phyloP scores from a whole-genome alignment of 495 filamentous ascomycete species.

The Amniculicola lignicola region DNA sequence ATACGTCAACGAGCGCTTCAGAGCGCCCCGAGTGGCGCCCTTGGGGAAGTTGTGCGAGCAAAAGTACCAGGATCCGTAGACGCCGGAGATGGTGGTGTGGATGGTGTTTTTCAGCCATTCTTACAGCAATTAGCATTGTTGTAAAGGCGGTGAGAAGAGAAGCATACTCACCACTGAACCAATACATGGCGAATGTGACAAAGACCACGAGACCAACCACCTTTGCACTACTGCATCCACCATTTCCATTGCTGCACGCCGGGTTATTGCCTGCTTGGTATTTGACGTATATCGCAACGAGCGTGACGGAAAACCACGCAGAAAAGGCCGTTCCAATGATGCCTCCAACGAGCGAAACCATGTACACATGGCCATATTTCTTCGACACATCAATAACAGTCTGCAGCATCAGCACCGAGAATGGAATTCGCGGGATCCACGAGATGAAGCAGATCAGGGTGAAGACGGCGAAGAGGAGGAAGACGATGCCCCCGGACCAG shows the following conservation, averaged over 20 bases:
- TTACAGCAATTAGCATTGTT: conserved; percentile 43
- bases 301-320: conserved; percentile 57
- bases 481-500: conserved; percentile 80
- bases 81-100: conserved; percentile 79
- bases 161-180: conserved; percentile 65
- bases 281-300: conserved; percentile 70
- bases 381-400: conserved; percentile 83
- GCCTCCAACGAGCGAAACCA: conserved; percentile 78
- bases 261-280: conserved; percentile 71
- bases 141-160: too few species aligned
- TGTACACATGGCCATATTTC: conserved; percentile 77
- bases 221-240: conserved; percentile 69
- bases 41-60: conserved; percentile 65
- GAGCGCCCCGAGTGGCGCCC: conserved; percentile 71
- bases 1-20: conserved; percentile 76
- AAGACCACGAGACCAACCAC: conserved; percentile 84
- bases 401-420: conserved; percentile 84
- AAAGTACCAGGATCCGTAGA: conserved; percentile 95
- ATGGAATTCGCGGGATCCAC: conserved; percentile 86
- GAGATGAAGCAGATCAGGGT: conserved; percentile 74
- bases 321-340: conserved; percentile 69
- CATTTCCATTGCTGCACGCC: conserved; percentile 58
- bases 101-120: conserved; percentile 92
- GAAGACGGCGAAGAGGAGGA: conserved; percentile 76
- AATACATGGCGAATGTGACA: conserved; percentile 85